Evolutionary conservation across 441 rosid species (phyloP).

Genomic region (Erodium moschatum): DNA sequence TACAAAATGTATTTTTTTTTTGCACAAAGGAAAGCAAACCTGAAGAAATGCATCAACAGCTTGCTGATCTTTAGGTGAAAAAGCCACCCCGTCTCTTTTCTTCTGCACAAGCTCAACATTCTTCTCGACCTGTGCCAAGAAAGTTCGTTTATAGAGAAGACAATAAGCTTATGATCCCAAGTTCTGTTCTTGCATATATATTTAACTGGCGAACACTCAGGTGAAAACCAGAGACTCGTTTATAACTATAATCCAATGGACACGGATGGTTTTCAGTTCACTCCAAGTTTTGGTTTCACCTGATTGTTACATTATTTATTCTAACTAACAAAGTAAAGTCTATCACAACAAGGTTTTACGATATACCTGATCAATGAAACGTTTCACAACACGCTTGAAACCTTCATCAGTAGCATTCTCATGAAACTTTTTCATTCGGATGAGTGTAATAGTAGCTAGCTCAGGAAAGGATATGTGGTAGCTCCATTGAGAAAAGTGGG

Average conservation of each 20-base stretch:
- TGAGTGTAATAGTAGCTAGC: constrained; percentile 63
- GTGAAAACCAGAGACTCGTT: too few relatives aligned
- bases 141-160: not conserved
- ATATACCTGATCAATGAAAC: constrained; percentile 66
- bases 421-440: constrained; percentile 52
- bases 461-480: constrained; percentile 84
- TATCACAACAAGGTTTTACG: not conserved
- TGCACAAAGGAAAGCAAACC: constrained; percentile 26
- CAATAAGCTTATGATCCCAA: not conserved
- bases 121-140: constrained; percentile 50
- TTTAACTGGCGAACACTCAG: too few relatives aligned
- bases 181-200: not conserved
- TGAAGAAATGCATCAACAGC: constrained; percentile 58
- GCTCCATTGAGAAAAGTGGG: constrained; percentile 84
- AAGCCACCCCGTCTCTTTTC: constrained; percentile 80
- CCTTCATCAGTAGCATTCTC: constrained; percentile 53
- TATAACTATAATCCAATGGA: too few relatives aligned
- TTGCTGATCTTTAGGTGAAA: constrained; percentile 78
- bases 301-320: not conserved
- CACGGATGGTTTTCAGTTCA: too few relatives aligned
- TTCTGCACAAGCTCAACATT: constrained; percentile 59
- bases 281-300: too few relatives aligned
- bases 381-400: constrained; percentile 47
- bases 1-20: not conserved
- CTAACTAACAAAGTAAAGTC: not conserved